Conservation (phyloP, 441 rosid genomes). For the Aquilaria agallochum region DNA sequence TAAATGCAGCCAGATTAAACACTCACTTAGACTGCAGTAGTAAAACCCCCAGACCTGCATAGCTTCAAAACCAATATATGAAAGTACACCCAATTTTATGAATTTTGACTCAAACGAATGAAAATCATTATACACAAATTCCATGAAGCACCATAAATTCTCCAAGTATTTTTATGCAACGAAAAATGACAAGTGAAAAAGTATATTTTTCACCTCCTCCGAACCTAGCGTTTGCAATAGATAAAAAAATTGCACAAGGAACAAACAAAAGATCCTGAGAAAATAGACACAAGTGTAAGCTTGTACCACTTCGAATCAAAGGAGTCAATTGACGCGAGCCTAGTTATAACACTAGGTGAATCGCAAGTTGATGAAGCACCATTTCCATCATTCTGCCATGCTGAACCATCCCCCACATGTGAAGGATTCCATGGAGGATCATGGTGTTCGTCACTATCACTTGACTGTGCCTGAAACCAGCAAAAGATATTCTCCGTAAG, state of each 20-base stretch:
- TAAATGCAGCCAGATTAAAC: too few relatives aligned
- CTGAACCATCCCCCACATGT: constrained; percentile 62
- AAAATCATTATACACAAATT: too few relatives aligned
- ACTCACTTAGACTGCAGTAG: too few relatives aligned
- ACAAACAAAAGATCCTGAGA: constrained; percentile 6
- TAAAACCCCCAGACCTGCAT: too few relatives aligned
- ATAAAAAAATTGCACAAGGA: background rate
- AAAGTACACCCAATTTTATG: too few relatives aligned
- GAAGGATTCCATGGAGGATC: constrained; percentile 76
- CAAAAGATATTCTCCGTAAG: constrained; percentile 2
- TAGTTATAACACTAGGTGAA: constrained; percentile 57
- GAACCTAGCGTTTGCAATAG: background rate
- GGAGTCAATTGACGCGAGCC: constrained; percentile 95
- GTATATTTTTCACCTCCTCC: too few relatives aligned
- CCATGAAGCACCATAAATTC: too few relatives aligned
- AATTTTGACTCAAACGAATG: too few relatives aligned
- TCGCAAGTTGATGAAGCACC: constrained; percentile 45
- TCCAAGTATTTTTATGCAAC: too few relatives aligned
- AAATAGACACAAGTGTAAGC: constrained; percentile 16
- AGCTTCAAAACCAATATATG: too few relatives aligned
- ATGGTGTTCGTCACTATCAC: constrained; percentile 50
- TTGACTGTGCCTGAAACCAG: constrained; percentile 49
- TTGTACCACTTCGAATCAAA: constrained; percentile 95
- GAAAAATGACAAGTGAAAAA: too few relatives aligned
- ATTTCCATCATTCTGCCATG: constrained; percentile 49